Evolutionary conservation across 495 filamentous ascomycete species (phyloP).

Genomic region (Tuber calosporum): DNA sequence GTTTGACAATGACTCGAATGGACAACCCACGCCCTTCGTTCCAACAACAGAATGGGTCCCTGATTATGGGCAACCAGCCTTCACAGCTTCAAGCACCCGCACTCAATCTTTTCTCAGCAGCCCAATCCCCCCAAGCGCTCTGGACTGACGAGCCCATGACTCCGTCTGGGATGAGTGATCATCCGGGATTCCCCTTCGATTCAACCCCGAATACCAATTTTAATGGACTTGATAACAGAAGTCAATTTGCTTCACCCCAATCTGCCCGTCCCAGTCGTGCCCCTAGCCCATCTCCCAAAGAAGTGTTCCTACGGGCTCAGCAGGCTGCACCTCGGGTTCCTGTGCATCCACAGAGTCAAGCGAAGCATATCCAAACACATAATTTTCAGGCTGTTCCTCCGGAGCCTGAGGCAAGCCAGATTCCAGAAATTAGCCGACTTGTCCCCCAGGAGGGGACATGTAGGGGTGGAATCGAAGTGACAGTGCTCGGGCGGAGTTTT

Average conservation of each 20-base stretch:
- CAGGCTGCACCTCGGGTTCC: conserved; percentile 10
- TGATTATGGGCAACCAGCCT: conserved; percentile 21
- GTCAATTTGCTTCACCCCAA: conserved; percentile 30
- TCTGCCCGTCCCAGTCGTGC: conserved; percentile 32
- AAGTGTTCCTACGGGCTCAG: conserved; percentile 18
- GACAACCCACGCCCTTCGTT: conserved; percentile 50
- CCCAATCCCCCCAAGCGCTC: conserved; percentile 39
- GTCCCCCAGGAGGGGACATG: conserved; percentile 75
- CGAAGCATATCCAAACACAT: conserved; percentile 23
- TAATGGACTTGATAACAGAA: conserved; percentile 26
- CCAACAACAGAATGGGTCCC: conserved; percentile 6
- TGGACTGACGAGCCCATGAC: conserved; percentile 43
- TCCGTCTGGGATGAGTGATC: conserved; percentile 44
- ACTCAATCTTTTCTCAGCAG: conserved; percentile 19
- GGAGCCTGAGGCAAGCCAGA: conserved; percentile 27
- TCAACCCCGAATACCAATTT: conserved; percentile 23
- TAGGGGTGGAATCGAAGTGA: conserved; percentile 77
- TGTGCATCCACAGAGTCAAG: conserved; percentile 16
- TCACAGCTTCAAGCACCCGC: conserved; percentile 29
- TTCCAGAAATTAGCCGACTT: conserved; percentile 48
- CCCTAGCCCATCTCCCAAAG: conserved; percentile 30
- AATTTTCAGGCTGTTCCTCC: conserved; percentile 19
- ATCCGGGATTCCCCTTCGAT: conserved; percentile 32
- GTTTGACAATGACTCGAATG: conserved; percentile 71
- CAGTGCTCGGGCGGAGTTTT: conserved; percentile 71